phyloP scores from a whole-genome alignment of 2,329 filamentous ascomycete species.

The Fusarium citri region DNA sequence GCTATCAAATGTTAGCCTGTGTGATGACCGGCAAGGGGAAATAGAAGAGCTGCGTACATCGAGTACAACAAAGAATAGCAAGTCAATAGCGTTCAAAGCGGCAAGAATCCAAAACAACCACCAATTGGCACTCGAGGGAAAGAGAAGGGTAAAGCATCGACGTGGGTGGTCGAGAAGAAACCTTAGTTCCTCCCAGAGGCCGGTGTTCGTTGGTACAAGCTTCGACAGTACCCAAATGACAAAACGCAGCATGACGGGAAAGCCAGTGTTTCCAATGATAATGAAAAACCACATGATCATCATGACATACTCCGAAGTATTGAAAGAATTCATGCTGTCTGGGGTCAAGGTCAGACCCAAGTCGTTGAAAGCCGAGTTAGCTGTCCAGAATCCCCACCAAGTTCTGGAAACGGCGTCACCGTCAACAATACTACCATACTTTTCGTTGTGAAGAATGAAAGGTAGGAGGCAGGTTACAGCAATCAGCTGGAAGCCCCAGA shows the following conservation, averaged over 20 bases:
- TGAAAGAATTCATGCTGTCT: constrained; percentile 93
- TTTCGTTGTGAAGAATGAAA: constrained; percentile 77
- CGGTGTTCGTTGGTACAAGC: constrained; percentile 71
- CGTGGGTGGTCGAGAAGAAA: constrained; percentile 95
- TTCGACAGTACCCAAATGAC: constrained; percentile 87
- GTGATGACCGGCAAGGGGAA: background rate
- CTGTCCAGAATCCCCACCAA: constrained; percentile 95
- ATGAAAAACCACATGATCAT: constrained; percentile 87
- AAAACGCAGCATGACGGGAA: constrained; percentile 93
- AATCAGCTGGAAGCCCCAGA: constrained; percentile 83
- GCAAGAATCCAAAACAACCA: constrained; percentile 92
- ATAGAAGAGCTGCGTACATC: constrained; percentile 71
- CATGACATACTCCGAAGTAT: constrained; percentile 78
- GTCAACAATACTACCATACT: constrained; percentile 75
- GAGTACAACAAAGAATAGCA: constrained; percentile 91
- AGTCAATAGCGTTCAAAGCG: constrained; percentile 82
- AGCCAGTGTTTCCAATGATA: constrained; percentile 94
- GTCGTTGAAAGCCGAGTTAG: constrained; percentile 92
- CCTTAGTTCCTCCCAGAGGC: constrained; percentile 87
- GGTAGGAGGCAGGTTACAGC: constrained; percentile 79
- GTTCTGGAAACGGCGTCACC: constrained; percentile 70
- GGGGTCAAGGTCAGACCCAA: constrained; percentile 93
- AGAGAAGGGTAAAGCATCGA: constrained; percentile 94
- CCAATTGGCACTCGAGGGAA: constrained; percentile 92
- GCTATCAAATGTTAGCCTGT: constrained; percentile 56